Evolutionary conservation across 768 basidiomycete genomes (phyloP).

Genomic region (Pleurotus cornucopiae): DNA sequence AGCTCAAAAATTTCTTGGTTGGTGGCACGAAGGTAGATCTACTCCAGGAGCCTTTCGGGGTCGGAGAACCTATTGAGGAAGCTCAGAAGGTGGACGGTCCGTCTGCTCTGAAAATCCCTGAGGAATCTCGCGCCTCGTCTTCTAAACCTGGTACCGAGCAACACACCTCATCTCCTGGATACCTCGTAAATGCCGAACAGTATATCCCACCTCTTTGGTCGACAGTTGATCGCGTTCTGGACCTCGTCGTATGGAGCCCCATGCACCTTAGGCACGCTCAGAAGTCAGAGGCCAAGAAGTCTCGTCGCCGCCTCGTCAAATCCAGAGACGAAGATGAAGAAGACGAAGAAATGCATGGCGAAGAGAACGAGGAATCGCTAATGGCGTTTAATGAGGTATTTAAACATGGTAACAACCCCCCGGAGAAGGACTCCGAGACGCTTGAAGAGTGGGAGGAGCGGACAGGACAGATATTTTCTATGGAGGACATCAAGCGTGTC

Average conservation of each 20-base stretch:
- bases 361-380: slow-evolving; percentile 24
- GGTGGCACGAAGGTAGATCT: slow-evolving; percentile 68
- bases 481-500: slow-evolving; percentile 55
- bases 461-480: slow-evolving; percentile 33
- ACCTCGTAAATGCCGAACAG: slow-evolving; percentile 66
- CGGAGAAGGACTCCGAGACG: slow-evolving; percentile 47
- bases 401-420: slow-evolving; percentile 62
- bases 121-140: slow-evolving; percentile 32
- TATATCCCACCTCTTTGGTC: slow-evolving; percentile 81
- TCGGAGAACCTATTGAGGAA: slow-evolving; percentile 25
- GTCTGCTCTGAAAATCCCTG: slow-evolving; percentile 36
- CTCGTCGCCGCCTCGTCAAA: slow-evolving; percentile 19
- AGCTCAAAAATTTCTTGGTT: slow-evolving; percentile 73
- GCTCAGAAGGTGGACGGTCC: slow-evolving; percentile 19
- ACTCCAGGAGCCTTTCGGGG: slow-evolving; percentile 39
- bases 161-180: slow-evolving; percentile 23
- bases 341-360: slow-evolving; percentile 21
- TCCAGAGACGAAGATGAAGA: slow-evolving; percentile 15
- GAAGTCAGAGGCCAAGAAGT: slow-evolving; percentile 17
- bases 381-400: slow-evolving; percentile 38
- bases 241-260: slow-evolving; percentile 64
- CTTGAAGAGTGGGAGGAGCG: slow-evolving; percentile 58
- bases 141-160: slow-evolving; percentile 25
- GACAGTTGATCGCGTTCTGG: slow-evolving; percentile 88
- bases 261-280: slow-evolving; percentile 16